Evolutionary conservation across 257 asterid species (phyloP).

Genomic region (Leonotis leonurus): DNA sequence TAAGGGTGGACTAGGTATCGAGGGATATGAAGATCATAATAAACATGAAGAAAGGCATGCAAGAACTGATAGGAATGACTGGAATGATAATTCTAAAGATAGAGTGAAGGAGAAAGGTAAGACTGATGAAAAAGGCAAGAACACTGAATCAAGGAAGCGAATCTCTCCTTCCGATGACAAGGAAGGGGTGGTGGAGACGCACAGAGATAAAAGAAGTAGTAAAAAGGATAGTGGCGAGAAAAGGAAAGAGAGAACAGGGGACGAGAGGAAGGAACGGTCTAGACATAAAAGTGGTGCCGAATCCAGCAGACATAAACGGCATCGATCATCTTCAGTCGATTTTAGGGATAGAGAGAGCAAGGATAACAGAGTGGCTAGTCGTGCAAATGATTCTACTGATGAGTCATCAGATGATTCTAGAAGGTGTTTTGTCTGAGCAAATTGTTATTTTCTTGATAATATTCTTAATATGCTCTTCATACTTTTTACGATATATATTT

Average conservation of each 20-base stretch:
- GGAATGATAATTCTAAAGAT: too few species aligned
- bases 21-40: constrained; percentile 42
- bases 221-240: constrained; percentile 44
- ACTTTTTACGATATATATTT: constrained; percentile 13
- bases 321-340: constrained; percentile 51
- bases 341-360: constrained; percentile 56
- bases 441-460: background rate
- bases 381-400: constrained; percentile 49
- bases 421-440: constrained; percentile 38
- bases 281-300: constrained; percentile 51
- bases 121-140: constrained; percentile 49
- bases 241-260: constrained; percentile 46
- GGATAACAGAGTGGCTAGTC: constrained; percentile 35
- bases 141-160: constrained; percentile 59
- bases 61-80: constrained; percentile 37
- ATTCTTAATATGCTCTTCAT: constrained; percentile 2
- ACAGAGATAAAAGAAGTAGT: constrained; percentile 40
- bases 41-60: constrained; percentile 48
- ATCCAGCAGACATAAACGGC: constrained; percentile 57
- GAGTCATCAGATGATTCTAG: constrained; percentile 69
- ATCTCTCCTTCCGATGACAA: constrained; percentile 44
- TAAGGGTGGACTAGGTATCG: constrained; percentile 42
- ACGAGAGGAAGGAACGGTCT: constrained; percentile 57
- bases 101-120: too few species aligned
- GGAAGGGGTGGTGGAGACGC: constrained; percentile 43